Conservation (phyloP, 495 filamentous ascomycete genomes). For the Extremus antarcticus region DNA sequence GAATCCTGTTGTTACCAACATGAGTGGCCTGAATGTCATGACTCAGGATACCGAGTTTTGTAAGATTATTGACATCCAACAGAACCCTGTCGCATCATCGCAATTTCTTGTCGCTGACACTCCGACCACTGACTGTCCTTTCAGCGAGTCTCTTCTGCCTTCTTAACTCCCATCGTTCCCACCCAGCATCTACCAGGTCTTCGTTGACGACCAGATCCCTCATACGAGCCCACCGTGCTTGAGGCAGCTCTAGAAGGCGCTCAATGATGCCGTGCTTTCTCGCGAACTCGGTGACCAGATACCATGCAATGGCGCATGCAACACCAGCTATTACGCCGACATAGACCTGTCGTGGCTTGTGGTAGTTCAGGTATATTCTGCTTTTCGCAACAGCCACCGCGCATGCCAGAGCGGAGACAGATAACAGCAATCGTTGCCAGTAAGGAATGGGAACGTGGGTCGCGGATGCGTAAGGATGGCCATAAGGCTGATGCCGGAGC, state of each 20-base stretch:
- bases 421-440: constrained; percentile 45
- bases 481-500: constrained; percentile 54
- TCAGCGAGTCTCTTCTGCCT: constrained; percentile 4
- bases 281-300: constrained; percentile 51
- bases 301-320: constrained; percentile 69
- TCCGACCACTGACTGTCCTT: too few relatives aligned
- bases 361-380: constrained; percentile 85
- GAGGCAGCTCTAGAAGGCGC: constrained; percentile 58
- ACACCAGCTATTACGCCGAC: constrained; percentile 65
- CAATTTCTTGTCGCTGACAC: background rate
- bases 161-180: constrained; percentile 70
- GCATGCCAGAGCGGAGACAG: constrained; percentile 42
- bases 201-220: constrained; percentile 82
- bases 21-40: too few relatives aligned
- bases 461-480: constrained; percentile 33
- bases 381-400: constrained; percentile 67
- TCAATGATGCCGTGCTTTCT: constrained; percentile 54
- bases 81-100: background rate
- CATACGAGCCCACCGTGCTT: constrained; percentile 53
- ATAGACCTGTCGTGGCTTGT: constrained; percentile 77
- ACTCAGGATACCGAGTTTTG: too few relatives aligned
- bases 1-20: too few relatives aligned
- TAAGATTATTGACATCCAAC: too few relatives aligned
- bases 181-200: constrained; percentile 82
- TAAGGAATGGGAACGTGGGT: constrained; percentile 44